A percentile compares a stretch with the other conserved stretches of the same genome.
phyloP scores from a whole-genome alignment of 768 basidiomycete genomes.

The Neoboletus subvelutipes region DNA sequence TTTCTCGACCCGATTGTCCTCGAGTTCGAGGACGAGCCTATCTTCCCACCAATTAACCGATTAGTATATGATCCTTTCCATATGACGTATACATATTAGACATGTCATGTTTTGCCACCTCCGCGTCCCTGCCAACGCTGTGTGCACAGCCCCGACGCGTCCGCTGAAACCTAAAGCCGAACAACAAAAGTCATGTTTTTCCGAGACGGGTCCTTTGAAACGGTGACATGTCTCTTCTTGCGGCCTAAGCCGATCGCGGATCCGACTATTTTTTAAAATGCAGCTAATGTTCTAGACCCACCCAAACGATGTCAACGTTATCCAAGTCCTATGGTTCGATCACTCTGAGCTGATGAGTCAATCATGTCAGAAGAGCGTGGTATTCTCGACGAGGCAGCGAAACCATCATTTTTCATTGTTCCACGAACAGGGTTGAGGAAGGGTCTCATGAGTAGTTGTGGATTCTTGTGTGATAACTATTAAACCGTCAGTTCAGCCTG shows the following conservation, averaged over 20 bases:
- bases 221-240: constrained; percentile 2
- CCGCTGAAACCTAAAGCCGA: constrained; percentile 2
- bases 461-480: constrained; percentile 1
- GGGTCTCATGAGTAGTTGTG: background rate
- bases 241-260: background rate
- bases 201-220: constrained; percentile 2
- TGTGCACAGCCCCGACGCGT: constrained; percentile 13
- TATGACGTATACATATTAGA: constrained; percentile 16
- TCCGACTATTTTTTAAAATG: background rate
- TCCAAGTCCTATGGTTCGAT: too few relatives aligned
- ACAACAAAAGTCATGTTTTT: background rate
- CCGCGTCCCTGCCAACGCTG: constrained; percentile 9
- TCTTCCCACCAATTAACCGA: constrained; percentile 1
- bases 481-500: background rate
- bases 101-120: background rate
- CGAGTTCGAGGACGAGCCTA: background rate
- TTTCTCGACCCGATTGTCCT: constrained; percentile 2
- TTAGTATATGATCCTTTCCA: background rate
- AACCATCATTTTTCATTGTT: background rate
- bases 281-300: background rate
- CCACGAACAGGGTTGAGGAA: constrained; percentile 21
- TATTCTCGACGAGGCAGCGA: background rate
- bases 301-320: too few relatives aligned
- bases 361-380: background rate
- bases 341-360: too few relatives aligned